Conservation (phyloP, 2,329 filamentous ascomycete species). For the Thielaviopsis populi region DNA sequence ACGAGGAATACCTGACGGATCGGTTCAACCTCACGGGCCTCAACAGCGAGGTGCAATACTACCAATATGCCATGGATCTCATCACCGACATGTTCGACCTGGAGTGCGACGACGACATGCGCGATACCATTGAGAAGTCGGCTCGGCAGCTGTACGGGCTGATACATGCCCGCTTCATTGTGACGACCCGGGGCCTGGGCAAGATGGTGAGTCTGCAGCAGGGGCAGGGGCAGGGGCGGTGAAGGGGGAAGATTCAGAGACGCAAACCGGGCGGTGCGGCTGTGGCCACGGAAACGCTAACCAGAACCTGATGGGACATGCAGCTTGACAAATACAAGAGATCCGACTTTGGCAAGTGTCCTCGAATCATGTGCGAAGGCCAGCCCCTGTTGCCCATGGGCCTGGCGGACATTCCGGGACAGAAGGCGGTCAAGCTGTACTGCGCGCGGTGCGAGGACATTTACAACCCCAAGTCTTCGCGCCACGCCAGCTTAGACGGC, state of each 20-base stretch:
- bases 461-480: conserved; percentile 96
- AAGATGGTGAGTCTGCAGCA: conserved; percentile 72
- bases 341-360: conserved; percentile 94
- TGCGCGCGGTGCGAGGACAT: conserved; percentile 95
- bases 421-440: conserved; percentile 90
- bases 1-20: conserved; percentile 96
- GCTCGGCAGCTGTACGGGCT: conserved; percentile 90
- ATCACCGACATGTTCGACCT: conserved; percentile 98
- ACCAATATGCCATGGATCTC: conserved; percentile 94
- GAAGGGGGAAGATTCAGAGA: no score
- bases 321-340: conserved; percentile 99
- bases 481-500: conserved; percentile 88
- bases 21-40: conserved; percentile 95
- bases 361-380: conserved; percentile 83
- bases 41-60: conserved; percentile 95
- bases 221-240: no score
- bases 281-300: not conserved
- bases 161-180: conserved; percentile 91
- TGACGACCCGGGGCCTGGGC: conserved; percentile 79
- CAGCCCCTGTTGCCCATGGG: conserved; percentile 93
- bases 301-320: not conserved
- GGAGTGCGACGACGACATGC: conserved; percentile 96
- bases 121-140: conserved; percentile 95
- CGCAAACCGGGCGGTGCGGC: not conserved
- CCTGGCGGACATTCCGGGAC: conserved; percentile 73